These are phyloP conservation scores for Candida alai DNA, from an alignment of 805 yeast species.

Conservation along the genomic window DNA sequence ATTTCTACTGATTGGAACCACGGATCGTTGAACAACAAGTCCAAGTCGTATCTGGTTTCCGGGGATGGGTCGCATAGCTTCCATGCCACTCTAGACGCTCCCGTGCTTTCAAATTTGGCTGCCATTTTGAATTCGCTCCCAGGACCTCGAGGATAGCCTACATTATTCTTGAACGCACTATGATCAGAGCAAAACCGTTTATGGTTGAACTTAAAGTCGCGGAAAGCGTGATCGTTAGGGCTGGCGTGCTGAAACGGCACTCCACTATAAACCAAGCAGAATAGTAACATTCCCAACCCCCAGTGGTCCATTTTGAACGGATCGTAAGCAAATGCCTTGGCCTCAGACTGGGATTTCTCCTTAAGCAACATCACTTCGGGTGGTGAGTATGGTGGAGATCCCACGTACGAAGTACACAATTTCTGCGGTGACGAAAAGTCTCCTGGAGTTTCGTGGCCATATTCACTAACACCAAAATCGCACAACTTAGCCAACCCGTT, in stretches of 20 bases:
- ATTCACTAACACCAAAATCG: conserved; percentile 74
- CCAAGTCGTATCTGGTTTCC: conserved; percentile 49
- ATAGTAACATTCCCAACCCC: conserved; percentile 68
- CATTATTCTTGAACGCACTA: conserved; percentile 46
- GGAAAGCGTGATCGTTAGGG: conserved; percentile 45
- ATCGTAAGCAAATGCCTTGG: conserved; percentile 47
- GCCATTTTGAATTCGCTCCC: conserved; percentile 73
- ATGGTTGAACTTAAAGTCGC: conserved; percentile 54
- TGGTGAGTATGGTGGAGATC: conserved; percentile 78
- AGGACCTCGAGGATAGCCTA: conserved; percentile 50
- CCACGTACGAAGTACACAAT: conserved; percentile 50
- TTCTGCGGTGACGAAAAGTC: conserved; percentile 43
- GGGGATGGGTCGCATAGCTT: conserved; percentile 65
- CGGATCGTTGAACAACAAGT: conserved; percentile 54
- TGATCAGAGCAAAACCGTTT: conserved; percentile 36
- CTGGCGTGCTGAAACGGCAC: conserved; percentile 58
- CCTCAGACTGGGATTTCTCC: conserved; percentile 27
- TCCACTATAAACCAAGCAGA: conserved; percentile 53
- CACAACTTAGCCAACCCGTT: conserved; percentile 65
- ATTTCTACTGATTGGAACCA: conserved; percentile 60
- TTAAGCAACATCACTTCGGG: conserved; percentile 66
- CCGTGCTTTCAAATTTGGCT: conserved; percentile 51
- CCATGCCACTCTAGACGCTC: conserved; percentile 71
- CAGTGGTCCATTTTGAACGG: conserved; percentile 70
- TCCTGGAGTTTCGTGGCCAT: conserved; percentile 52